Evolutionary conservation across 768 basidiomycete species (phyloP), one percentile per base, ranked within the genome.

Genomic region (Termitomyces sp.): DNA sequence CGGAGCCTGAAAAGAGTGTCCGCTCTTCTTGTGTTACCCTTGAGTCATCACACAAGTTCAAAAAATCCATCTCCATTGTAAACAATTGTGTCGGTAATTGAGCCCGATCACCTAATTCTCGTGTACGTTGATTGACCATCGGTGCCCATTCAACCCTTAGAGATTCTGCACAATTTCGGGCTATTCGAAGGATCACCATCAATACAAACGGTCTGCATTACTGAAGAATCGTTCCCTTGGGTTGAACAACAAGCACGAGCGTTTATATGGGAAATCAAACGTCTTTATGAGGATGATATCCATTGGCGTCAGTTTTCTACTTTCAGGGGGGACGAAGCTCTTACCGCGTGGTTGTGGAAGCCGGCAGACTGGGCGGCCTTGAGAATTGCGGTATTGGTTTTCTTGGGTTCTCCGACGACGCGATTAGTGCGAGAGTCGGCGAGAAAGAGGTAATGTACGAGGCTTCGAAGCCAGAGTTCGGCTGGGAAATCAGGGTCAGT

Each of bases 371-470:
- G 22, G 0, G 51, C 61, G 11, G 65, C 66, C 30, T 60, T 63
- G 15, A 61, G 32, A 28, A 72, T 68, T 7, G 64, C 60, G 9
- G 45, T 44, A 51, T 72, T 72, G 2, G 65, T 60, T 3, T 65
- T 63, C 53, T 65, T 71, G 0, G 78, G 78, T 57, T 80, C 78
- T 32, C 73, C 75, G 34, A 75, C 61, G 32, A 77, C 70, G 41
- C 70, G 64, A 19, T 70, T 61, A 1, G 77, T 74, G 41, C 79
- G 67, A 1, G 73, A 67, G 26, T 80, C 79, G 0, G 66, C 66
- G 6, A 79, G 68, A 64, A 80, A 78, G 38, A 70, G 59, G 55
- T 70, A 74, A 58, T 80, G 79, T 17, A 67, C 64, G 44, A 78
- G 59, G 11, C 71, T 67, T 5, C 70, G 64, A 34, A 72, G 60